Evolutionary conservation across 371 early-diverging fungal genomes (phyloP).

Genomic region (Lichtheimia hyalospora): DNA sequence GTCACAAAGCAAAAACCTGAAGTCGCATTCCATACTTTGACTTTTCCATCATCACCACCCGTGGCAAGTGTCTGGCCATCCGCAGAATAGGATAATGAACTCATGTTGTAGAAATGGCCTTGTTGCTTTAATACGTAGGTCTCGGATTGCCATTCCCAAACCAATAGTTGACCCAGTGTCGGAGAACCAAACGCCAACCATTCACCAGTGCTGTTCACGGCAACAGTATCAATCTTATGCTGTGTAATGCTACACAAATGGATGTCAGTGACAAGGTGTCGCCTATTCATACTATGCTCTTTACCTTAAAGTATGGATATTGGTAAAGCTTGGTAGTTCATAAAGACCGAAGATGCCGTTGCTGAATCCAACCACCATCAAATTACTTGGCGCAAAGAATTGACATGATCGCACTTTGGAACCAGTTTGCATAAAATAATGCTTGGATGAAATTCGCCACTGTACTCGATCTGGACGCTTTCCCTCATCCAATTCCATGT

Average conservation of each 20-base stretch:
- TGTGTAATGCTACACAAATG: conserved; percentile 81
- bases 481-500: conserved; percentile 59
- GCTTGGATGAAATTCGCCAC: conserved; percentile 70
- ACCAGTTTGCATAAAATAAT: conserved; percentile 70
- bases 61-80: conserved; percentile 96
- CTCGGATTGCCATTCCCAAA: conserved; percentile 99
- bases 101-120: conserved; percentile 95
- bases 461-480: conserved; percentile 36
- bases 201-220: conserved; percentile 91
- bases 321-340: conserved; percentile 90
- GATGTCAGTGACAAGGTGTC: too few species aligned
- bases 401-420: conserved; percentile 81
- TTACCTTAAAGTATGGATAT: conserved; percentile 86
- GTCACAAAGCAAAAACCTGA: conserved; percentile 98
- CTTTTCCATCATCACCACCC: conserved; percentile 96
- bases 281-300: not conserved
- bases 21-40: conserved; percentile 95
- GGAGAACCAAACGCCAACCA: conserved; percentile 97
- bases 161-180: conserved; percentile 91
- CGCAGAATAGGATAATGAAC: conserved; percentile 81
- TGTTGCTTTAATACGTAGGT: conserved; percentile 97
- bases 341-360: conserved; percentile 96
- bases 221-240: conserved; percentile 84
- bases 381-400: conserved; percentile 73
- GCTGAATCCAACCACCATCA: conserved; percentile 88